A percentile compares a stretch with the other conserved stretches of the same genome.
These are phyloP conservation scores for Hordeum marinum DNA, from an alignment of 176 grass and related monocot species.

Conservation along the genomic window DNA sequence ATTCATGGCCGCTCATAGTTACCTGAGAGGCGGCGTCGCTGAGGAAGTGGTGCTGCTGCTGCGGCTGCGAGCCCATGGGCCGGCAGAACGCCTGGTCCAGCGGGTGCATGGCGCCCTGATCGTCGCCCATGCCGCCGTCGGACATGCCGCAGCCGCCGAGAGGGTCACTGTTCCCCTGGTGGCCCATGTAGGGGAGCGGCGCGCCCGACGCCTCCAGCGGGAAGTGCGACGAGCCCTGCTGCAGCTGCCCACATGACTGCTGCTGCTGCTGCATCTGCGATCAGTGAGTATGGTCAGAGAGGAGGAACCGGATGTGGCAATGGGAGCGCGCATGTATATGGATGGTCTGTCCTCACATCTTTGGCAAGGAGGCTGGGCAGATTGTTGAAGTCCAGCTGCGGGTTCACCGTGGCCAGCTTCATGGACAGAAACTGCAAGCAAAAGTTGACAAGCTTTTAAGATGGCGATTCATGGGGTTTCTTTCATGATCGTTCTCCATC, in stretches of 20 bases:
- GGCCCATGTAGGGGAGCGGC: conserved; percentile 47
- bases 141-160: conserved; percentile 45
- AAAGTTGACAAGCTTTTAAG: conserved; percentile 41
- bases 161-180: conserved; percentile 34
- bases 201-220: conserved; percentile 72
- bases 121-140: conserved; percentile 49
- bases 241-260: conserved; percentile 35
- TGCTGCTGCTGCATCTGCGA: conserved; percentile 64
- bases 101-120: conserved; percentile 55
- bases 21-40: conserved; percentile 74
- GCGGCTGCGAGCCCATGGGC: not conserved
- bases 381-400: conserved; percentile 94
- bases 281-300: not conserved
- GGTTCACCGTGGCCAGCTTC: conserved; percentile 99
- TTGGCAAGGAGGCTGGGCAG: conserved; percentile 74
- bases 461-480: conserved; percentile 26
- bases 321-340: conserved; percentile 6
- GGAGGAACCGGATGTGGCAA: conserved; percentile 13
- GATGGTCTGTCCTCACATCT: conserved; percentile 64
- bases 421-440: conserved; percentile 96
- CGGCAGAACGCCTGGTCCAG: conserved; percentile 35
- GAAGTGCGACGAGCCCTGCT: conserved; percentile 57
- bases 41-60: conserved; percentile 56
- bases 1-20: not conserved
- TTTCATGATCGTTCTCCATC: conserved; percentile 9